A percentile compares a stretch with the other conserved stretches of the same genome.
Conservation (phyloP, 2,329 filamentous ascomycete genomes). For the Calonectria henricotiae region DNA sequence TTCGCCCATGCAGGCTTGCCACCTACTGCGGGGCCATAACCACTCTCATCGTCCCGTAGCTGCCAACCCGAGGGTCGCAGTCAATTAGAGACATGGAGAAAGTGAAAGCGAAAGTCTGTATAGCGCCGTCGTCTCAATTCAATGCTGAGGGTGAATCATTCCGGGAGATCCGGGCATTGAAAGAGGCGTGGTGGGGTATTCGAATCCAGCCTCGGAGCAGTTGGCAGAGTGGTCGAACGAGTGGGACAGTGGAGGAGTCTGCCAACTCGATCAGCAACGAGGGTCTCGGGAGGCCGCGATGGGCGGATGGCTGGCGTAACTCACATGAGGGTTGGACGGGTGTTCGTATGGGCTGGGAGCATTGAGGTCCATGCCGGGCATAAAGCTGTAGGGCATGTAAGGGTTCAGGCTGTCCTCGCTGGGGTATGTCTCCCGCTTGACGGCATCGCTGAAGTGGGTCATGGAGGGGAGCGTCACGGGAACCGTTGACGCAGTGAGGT, state of each 20-base stretch:
- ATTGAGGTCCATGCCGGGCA: slow-evolving; percentile 77
- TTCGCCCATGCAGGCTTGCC: slow-evolving; percentile 23
- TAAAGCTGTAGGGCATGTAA: slow-evolving; percentile 79
- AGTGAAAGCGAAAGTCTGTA: slow-evolving; percentile 18
- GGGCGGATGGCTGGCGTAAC: slow-evolving; percentile 65
- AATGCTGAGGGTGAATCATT: slow-evolving; percentile 58
- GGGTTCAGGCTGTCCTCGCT: slow-evolving; percentile 75
- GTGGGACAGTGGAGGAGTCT: slow-evolving; percentile 86
- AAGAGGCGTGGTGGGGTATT: slow-evolving; percentile 80
- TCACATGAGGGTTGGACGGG: slow-evolving; percentile 82
- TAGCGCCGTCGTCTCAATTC: slow-evolving; percentile 17
- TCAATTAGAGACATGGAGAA: slow-evolving; percentile 21
- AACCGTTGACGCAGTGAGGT: slow-evolving; percentile 68
- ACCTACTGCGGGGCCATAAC: slow-evolving; percentile 6
- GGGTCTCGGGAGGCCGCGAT: slow-evolving; percentile 58
- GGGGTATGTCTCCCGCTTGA: slow-evolving; percentile 77
- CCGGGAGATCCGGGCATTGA: slow-evolving; percentile 82
- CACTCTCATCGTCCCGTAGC: slow-evolving; percentile 11
- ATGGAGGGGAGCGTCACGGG: slow-evolving; percentile 77
- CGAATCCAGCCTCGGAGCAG: slow-evolving; percentile 75
- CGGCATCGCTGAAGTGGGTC: slow-evolving; percentile 75
- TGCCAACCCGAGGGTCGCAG: slow-evolving; percentile 2
- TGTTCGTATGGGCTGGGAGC: slow-evolving; percentile 76
- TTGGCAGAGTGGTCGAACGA: slow-evolving; percentile 79
- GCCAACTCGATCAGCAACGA: slow-evolving; percentile 67